Evolutionary conservation across 768 basidiomycete genomes (phyloP).

Genomic region (Tulasnella sp.): DNA sequence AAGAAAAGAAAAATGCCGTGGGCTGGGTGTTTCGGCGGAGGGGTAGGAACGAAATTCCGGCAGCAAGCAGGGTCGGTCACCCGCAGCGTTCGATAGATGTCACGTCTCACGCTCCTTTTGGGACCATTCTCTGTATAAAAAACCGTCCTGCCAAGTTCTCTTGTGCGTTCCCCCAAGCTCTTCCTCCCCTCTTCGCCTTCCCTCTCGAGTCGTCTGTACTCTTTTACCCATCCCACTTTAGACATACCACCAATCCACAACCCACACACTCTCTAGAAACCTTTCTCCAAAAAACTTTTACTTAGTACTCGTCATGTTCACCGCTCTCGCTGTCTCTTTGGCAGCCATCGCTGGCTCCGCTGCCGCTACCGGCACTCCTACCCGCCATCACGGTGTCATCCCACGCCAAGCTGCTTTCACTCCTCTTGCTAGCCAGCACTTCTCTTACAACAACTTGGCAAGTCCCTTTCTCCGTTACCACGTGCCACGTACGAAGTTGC

Average conservation of each 20-base stretch:
- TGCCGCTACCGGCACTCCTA: neutral
- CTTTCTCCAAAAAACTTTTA: neutral
- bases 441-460: constrained; percentile 3
- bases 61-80: neutral
- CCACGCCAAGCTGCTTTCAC: neutral
- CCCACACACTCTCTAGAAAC: constrained; percentile 1
- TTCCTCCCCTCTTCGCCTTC: neutral
- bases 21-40: neutral
- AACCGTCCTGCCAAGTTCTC: neutral
- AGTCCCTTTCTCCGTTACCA: neutral
- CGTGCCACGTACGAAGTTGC: neutral
- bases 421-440: constrained; percentile 10
- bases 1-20: neutral
- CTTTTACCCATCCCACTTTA: neutral
- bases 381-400: neutral
- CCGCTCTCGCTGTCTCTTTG: neutral
- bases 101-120: neutral
- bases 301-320: neutral
- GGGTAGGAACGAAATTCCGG: neutral
- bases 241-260: neutral
- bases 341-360: constrained; percentile 3
- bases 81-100: neutral
- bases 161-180: neutral
- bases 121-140: neutral
- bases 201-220: no score